phyloP scores from a whole-genome alignment of 371 early-diverging fungal genomes.

The Mucor irregularis region DNA sequence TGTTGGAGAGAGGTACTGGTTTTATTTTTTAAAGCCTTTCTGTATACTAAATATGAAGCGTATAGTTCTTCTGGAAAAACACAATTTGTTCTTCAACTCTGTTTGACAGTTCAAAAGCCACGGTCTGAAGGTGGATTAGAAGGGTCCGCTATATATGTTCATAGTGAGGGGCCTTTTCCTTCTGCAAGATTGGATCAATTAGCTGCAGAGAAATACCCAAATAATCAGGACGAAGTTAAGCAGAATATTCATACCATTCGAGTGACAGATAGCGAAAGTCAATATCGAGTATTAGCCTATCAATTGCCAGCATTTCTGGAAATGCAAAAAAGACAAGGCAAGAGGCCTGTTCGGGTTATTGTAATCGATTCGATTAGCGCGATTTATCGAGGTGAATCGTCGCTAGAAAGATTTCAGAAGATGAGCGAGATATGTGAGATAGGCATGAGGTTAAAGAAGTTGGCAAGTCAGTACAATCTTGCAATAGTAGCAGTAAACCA shows the following conservation, averaged over 20 bases:
- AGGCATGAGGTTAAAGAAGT: conserved; percentile 59
- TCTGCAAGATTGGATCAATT: conserved; percentile 49
- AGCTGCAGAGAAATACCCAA: conserved; percentile 23
- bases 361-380: conserved; percentile 88
- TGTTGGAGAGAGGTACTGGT: conserved; percentile 59
- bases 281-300: conserved; percentile 68
- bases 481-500: conserved; percentile 63
- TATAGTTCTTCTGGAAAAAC: conserved; percentile 78
- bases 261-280: conserved; percentile 68
- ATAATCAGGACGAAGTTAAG: conserved; percentile 13
- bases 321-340: conserved; percentile 7
- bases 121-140: conserved; percentile 56
- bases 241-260: conserved; percentile 61
- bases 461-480: conserved; percentile 59
- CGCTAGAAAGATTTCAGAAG: conserved; percentile 36
- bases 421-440: conserved; percentile 60
- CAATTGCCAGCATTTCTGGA: conserved; percentile 67
- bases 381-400: conserved; percentile 62
- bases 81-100: conserved; percentile 81
- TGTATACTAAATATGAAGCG: background rate
- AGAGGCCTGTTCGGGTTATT: conserved; percentile 60
- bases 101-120: conserved; percentile 65
- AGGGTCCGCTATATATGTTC: conserved; percentile 64
- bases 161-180: conserved; percentile 68
- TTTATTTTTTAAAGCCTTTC: too few species aligned